Percentiles rank a stretch among this genome's conserved stretches.
phyloP scores from a whole-genome alignment of 2,329 filamentous ascomycete genomes.

The Capronia coronata region DNA sequence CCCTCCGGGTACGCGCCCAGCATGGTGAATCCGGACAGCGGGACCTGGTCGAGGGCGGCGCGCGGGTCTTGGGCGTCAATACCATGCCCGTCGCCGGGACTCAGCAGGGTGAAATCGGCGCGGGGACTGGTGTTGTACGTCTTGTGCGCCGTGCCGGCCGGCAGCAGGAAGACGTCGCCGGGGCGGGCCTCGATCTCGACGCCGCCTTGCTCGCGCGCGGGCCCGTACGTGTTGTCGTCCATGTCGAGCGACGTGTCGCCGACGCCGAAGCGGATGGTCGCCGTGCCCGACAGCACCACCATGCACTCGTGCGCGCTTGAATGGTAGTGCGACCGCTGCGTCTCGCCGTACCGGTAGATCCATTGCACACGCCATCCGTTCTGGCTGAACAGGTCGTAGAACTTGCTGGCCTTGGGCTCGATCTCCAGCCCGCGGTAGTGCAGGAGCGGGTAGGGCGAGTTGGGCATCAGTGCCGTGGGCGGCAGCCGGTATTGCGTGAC shows the following conservation, averaged over 20 bases:
- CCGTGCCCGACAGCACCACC: constrained; percentile 49
- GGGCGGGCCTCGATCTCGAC: constrained; percentile 44
- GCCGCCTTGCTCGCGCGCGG: constrained; percentile 43
- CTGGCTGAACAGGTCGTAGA: constrained; percentile 42
- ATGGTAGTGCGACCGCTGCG: constrained; percentile 54
- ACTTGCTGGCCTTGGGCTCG: constrained; percentile 23
- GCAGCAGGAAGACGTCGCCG: constrained; percentile 55
- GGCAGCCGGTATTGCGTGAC: constrained; percentile 35
- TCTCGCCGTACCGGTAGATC: constrained; percentile 52
- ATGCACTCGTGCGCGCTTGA: constrained; percentile 53
- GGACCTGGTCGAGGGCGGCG: constrained; percentile 34
- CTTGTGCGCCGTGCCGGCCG: constrained; percentile 52
- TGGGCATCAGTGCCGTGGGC: constrained; percentile 44
- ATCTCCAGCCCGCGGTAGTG: constrained; percentile 47
- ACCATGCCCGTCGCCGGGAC: constrained; percentile 40
- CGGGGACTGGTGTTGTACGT: constrained; percentile 42
- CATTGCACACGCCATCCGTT: constrained; percentile 52
- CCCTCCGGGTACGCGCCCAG: constrained; percentile 50
- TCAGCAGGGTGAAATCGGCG: constrained; percentile 38
- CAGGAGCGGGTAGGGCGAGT: constrained; percentile 48
- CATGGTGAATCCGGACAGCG: constrained; percentile 48
- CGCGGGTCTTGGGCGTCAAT: constrained; percentile 33
- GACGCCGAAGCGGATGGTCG: constrained; percentile 51
- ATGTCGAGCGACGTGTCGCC: constrained; percentile 42
- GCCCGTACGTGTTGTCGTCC: constrained; percentile 38